phyloP scores from a whole-genome alignment of 139 green algal species.

The Diplosphaera chodatii region DNA sequence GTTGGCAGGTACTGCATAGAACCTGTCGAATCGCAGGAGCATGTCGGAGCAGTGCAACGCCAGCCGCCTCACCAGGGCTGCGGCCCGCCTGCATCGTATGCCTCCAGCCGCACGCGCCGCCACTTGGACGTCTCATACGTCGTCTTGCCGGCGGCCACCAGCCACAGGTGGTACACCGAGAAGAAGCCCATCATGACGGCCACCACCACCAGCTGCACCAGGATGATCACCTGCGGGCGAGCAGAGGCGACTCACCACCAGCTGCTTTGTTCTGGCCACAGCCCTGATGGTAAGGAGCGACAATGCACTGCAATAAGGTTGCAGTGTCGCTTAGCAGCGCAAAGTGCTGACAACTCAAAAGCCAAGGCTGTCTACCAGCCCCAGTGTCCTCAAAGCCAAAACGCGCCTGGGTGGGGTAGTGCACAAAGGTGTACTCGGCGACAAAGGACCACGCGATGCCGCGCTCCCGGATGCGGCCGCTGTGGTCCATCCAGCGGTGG shows the following conservation, averaged over 20 bases:
- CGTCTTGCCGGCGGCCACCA: constrained; percentile 13
- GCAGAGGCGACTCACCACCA: no score
- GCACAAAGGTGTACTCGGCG: not conserved
- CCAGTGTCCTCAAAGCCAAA: no score
- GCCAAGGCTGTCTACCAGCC: no score
- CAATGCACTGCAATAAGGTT: no score
- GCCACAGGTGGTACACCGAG: constrained; percentile 19
- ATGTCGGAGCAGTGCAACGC: no score
- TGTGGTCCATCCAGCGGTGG: not conserved
- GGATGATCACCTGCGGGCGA: constrained; percentile 14
- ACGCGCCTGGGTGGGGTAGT: not conserved
- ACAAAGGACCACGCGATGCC: not conserved
- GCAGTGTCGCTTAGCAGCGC: no score
- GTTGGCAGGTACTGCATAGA: no score
- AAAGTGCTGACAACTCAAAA: no score
- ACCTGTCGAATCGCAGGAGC: no score
- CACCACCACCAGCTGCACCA: constrained; percentile 11
- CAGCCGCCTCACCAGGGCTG: not conserved
- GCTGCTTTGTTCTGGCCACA: no score
- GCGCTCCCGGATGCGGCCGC: no score
- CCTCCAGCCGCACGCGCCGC: not conserved
- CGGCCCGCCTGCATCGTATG: not conserved
- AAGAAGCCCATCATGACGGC: constrained; percentile 16
- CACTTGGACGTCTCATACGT: constrained; percentile 18
- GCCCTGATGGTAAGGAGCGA: no score